Conservation (phyloP, 495 filamentous ascomycete genomes). For the Neurospora sp. region DNA sequence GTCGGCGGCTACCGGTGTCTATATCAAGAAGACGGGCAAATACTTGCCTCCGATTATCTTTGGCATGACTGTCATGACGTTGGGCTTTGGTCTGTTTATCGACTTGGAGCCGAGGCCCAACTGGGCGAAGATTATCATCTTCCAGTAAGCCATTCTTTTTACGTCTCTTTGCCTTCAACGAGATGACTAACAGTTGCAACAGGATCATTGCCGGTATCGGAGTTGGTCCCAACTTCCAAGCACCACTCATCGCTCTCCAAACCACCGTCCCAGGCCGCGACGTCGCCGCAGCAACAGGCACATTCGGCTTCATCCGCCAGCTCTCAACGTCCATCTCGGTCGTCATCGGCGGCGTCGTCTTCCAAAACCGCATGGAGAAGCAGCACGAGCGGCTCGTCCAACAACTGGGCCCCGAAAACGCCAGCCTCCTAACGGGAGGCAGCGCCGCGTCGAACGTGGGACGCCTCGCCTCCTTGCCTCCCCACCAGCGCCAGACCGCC, state of each 20-base stretch:
- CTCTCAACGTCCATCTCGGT: conserved; percentile 62
- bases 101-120: conserved; percentile 39
- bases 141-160: conserved; percentile 24
- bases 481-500: conserved; percentile 37
- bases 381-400: conserved; percentile 28
- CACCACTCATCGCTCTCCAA: conserved; percentile 73
- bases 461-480: conserved; percentile 41
- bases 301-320: conserved; percentile 64
- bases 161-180: neutral
- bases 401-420: conserved; percentile 33
- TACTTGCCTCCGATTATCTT: conserved; percentile 45
- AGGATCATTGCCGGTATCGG: conserved; percentile 54
- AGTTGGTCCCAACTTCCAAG: conserved; percentile 58
- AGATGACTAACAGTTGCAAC: neutral
- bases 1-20: conserved; percentile 54
- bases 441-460: conserved; percentile 51
- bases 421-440: conserved; percentile 32
- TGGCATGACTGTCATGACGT: conserved; percentile 47
- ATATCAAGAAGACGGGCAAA: conserved; percentile 64
- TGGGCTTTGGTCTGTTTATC: conserved; percentile 58
- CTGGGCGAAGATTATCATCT: conserved; percentile 51
- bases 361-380: conserved; percentile 52
- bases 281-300: conserved; percentile 67
- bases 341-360: conserved; percentile 73
- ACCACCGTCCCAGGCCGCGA: conserved; percentile 57